Base-by-base conservation (phyloP, 2,329 filamentous ascomycete species). In the Claviceps sp. region DNA sequence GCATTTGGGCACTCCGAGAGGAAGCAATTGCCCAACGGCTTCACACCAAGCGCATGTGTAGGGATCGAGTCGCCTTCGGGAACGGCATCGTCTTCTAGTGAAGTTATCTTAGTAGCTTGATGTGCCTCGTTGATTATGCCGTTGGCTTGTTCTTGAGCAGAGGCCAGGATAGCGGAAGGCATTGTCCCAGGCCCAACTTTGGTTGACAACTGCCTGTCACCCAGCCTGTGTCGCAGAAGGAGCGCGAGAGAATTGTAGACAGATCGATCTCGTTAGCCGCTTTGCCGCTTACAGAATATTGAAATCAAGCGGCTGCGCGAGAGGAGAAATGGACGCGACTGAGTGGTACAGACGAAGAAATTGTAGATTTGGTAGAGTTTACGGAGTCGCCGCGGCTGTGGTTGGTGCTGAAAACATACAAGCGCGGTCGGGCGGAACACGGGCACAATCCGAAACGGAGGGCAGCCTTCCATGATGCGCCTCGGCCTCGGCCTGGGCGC, bases 11-110 rank as follows among this genome's bases (percentile, higher is more conserved):
- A 73, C 13, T 80, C 73, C 19, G 81, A 80, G 44, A 91, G 77
- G 48, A 77, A 83, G 59, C 84, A 82, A 71, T 98, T 97, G 40
- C 91, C 93, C 55, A 85, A 77, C 1, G 93, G 91, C 64, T 89
- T 93, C 57, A 97, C 76, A 37, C 85, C 85, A 47, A 95, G 73
- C 40, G 89, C 89, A 72, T 97, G 91, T 41, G 76, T 73, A 49
- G 85, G 85, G 50, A 95, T 83, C 45, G 80, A 78, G 59, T 65
- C 65, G 60, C 54, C 34, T 19, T 50, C 46, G 3, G 24, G 34
- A 50, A 45, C 45, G 7, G 22, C n/a, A 38, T 4, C 10, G 11
- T n/a, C 48, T 24, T 37, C 40, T 8, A 37, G 11, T 17, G 30
- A 37, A 7, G 40, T 46, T 40, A 42, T 42, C 41, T 51, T 37